Evolutionary conservation across 148 eudicot species (phyloP).

Genomic region (Mesembryanthemum crystallinum): DNA sequence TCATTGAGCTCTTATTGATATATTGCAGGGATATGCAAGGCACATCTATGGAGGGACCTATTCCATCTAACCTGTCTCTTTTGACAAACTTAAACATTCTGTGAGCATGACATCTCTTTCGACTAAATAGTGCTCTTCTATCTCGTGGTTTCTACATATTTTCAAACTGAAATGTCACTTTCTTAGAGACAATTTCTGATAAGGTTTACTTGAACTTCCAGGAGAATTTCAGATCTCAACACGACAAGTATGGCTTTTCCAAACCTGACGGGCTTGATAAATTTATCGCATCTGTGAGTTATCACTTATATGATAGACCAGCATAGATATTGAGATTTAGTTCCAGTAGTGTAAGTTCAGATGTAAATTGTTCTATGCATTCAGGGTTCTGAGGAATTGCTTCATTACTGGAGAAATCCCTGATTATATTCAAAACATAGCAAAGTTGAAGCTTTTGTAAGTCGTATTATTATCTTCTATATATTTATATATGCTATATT

Average conservation of each 20-base stretch:
- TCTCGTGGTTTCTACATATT: neutral
- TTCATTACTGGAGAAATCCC: constrained; percentile 52
- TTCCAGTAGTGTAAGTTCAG: neutral
- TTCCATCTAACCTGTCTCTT: constrained; percentile 53
- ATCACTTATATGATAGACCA: neutral
- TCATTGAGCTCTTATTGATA: neutral
- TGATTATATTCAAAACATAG: constrained; percentile 33
- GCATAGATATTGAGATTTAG: neutral
- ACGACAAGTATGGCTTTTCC: constrained; percentile 49
- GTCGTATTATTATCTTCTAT: constrained; percentile 7
- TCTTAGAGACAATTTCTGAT: neutral
- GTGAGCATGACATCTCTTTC: constrained; percentile 39
- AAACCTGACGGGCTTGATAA: constrained; percentile 37
- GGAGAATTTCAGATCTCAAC: constrained; percentile 75
- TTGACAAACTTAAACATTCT: constrained; percentile 42
- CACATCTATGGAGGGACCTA: constrained; percentile 72
- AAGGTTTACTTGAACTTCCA: constrained; percentile 27
- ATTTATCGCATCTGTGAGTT: constrained; percentile 50
- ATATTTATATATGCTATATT: neutral
- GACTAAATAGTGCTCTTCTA: neutral
- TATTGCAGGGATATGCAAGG: constrained; percentile 70
- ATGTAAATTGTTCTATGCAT: constrained; percentile 19
- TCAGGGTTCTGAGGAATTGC: constrained; percentile 75
- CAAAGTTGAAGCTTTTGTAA: constrained; percentile 30
- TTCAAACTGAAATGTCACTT: neutral